A percentile compares a stretch with the other conserved stretches of the same genome.
Conservation (phyloP, 2,329 filamentous ascomycete species). For the Cladobotryum protrusum region DNA sequence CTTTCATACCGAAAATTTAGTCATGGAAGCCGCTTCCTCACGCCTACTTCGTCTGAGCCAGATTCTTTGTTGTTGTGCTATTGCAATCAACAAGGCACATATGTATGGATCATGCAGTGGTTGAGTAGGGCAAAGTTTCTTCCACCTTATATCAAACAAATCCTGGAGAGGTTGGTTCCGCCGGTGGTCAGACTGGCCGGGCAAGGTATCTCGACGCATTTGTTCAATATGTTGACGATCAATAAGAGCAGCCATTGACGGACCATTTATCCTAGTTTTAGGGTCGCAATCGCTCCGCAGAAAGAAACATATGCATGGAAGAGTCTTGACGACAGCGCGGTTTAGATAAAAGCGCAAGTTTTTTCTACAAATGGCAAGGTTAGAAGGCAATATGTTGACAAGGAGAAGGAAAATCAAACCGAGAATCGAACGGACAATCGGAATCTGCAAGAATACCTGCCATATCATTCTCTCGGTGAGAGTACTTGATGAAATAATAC, state of each 20-base stretch:
- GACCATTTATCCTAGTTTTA: not conserved
- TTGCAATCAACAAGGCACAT: constrained; percentile 3
- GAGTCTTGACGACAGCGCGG: not conserved
- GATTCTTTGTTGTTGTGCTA: not conserved
- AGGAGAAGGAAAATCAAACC: not conserved
- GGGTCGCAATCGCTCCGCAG: not conserved
- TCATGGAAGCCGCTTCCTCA: not conserved
- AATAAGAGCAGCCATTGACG: not conserved
- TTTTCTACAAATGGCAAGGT: not conserved
- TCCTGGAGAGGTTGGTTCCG: not conserved
- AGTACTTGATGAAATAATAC: not conserved
- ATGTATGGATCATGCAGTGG: constrained; percentile 9
- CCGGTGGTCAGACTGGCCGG: not conserved
- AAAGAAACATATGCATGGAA: not conserved
- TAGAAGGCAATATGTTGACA: not conserved
- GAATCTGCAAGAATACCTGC: not conserved
- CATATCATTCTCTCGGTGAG: not conserved
- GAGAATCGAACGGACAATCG: not conserved
- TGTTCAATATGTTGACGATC: not conserved
- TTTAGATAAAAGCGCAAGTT: not conserved
- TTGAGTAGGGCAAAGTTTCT: not conserved
- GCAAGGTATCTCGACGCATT: not conserved
- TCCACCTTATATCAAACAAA: not conserved
- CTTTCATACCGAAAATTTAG: not conserved
- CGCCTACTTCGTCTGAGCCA: not conserved